Percentiles rank a stretch among this genome's conserved stretches.
Evolutionary conservation across 2,329 filamentous ascomycete species (phyloP).

Genomic region (Aspergillus phoenicis): DNA sequence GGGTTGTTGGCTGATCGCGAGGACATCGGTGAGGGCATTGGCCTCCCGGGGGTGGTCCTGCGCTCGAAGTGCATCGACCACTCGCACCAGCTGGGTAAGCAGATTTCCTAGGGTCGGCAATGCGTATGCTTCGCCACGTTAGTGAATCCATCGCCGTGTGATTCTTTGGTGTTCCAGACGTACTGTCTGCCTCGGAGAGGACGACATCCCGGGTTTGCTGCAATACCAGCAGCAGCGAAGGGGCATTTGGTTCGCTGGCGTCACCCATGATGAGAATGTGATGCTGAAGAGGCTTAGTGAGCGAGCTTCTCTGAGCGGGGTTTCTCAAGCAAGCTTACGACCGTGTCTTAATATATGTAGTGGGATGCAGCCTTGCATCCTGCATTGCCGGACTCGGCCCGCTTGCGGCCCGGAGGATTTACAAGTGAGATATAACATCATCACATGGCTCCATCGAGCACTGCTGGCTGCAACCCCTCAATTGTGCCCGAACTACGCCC

Average conservation of each 20-base stretch:
- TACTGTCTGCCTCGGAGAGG: background rate
- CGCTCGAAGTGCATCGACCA: background rate
- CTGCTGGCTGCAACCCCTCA: background rate
- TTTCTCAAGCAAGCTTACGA: background rate
- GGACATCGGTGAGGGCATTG: slow-evolving; percentile 21
- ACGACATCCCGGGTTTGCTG: background rate
- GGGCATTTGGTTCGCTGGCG: background rate
- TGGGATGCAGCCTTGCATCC: background rate
- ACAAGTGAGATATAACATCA: background rate
- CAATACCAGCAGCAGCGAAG: background rate
- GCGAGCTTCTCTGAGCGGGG: background rate
- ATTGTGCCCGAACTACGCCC: background rate
- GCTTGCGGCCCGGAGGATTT: background rate
- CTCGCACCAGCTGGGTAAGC: background rate
- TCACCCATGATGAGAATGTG: background rate
- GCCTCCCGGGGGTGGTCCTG: slow-evolving; percentile 10
- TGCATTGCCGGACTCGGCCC: background rate
- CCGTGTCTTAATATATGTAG: background rate
- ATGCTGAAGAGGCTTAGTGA: background rate
- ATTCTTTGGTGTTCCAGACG: background rate
- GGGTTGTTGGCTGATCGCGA: slow-evolving; percentile 24
- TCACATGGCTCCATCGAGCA: background rate
- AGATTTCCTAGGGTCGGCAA: background rate
- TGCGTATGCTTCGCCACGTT: background rate
- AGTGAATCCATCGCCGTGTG: background rate